These are phyloP conservation scores for Flaveria linearis DNA, from an alignment of 129 eudicot species.

Conservation along the genomic window DNA sequence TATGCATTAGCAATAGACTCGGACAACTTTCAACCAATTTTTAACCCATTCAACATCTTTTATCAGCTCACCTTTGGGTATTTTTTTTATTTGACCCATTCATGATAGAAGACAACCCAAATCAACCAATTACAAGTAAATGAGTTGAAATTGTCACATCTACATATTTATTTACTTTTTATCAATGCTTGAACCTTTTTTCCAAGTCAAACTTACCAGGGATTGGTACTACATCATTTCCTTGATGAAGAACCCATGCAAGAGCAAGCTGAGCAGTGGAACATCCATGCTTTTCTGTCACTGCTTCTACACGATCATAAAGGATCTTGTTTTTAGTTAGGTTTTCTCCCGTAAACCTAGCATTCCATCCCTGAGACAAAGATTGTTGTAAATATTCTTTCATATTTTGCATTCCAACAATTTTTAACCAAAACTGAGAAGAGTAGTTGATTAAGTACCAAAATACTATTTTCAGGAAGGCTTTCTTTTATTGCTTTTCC, in stretches of 20 bases:
- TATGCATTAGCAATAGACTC: background rate
- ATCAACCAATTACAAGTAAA: background rate
- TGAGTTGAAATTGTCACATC: background rate
- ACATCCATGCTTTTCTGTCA: conserved; percentile 51
- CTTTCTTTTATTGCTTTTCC: conserved; percentile 65
- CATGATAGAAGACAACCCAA: background rate
- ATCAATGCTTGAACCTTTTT: background rate
- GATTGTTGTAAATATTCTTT: background rate
- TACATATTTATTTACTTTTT: background rate
- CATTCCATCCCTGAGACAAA: conserved; percentile 42
- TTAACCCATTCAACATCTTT: background rate
- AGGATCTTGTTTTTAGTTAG: conserved; percentile 48
- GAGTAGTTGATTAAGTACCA: conserved; percentile 43
- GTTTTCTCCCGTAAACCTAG: conserved; percentile 58
- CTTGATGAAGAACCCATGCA: conserved; percentile 70
- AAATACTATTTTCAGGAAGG: conserved; percentile 50
- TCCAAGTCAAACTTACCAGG: conserved; percentile 42
- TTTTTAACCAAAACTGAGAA: background rate
- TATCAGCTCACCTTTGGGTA: background rate
- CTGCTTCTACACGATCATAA: conserved; percentile 39
- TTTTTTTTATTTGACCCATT: background rate
- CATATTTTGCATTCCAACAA: background rate
- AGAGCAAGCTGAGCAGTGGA: conserved; percentile 68
- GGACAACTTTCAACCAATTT: background rate
- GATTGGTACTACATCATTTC: conserved; percentile 56